Evolutionary conservation across 2,329 filamentous ascomycete genomes (phyloP).

Genomic region (Blastomyces silverae): DNA sequence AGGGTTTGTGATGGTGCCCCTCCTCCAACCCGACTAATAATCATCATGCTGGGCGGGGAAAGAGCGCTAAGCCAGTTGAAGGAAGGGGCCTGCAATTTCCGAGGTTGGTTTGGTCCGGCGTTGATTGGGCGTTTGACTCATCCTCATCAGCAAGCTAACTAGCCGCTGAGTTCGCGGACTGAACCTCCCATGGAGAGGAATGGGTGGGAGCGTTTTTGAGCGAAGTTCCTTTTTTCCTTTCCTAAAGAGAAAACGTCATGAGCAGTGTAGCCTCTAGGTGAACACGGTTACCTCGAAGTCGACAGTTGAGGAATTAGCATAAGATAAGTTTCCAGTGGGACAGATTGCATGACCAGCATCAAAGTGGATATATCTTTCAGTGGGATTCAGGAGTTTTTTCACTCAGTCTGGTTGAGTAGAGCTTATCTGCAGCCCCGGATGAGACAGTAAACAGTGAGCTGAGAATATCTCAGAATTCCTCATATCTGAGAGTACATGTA

Average conservation of each 20-base stretch:
- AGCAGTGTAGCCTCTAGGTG: too few relatives aligned
- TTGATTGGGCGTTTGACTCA: background rate
- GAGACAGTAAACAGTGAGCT: background rate
- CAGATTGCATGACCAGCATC: background rate
- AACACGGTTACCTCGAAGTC: background rate
- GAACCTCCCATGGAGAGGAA: too few relatives aligned
- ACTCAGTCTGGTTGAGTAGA: background rate
- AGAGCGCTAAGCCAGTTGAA: background rate
- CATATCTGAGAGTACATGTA: background rate
- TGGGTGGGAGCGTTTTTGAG: background rate
- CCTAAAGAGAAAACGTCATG: background rate
- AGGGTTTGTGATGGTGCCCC: background rate
- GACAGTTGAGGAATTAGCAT: background rate
- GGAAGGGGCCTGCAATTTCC: background rate
- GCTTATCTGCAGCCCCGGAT: background rate
- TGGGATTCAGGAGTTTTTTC: background rate
- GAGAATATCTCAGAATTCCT: background rate
- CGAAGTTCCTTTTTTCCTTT: background rate
- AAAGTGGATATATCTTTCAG: background rate
- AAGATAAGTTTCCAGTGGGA: background rate
- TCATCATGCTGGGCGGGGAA: background rate
- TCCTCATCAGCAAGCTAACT: too few relatives aligned
- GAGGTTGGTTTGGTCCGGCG: background rate
- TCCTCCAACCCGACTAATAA: too few relatives aligned
- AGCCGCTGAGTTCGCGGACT: background rate